Conservation (phyloP, 495 filamentous ascomycete genomes). For the Podospora anserina region DNA sequence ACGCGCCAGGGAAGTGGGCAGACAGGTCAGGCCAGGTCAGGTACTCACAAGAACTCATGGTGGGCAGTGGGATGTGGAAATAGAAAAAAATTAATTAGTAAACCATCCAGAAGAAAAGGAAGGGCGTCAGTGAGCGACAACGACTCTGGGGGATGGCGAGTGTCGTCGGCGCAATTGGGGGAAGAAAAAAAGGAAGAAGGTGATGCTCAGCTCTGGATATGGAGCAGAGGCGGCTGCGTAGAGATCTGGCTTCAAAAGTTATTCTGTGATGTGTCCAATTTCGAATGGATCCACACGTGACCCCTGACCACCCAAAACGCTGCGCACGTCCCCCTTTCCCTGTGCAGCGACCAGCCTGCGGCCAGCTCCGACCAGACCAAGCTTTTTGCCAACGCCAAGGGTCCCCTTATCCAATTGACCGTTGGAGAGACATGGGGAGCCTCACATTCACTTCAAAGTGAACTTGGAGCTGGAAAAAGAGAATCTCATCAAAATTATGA, state of each 20-base stretch:
- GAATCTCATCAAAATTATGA: neutral
- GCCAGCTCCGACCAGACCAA: neutral
- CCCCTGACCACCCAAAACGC: constrained; percentile 1
- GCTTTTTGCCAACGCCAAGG: too few species aligned
- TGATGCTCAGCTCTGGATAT: constrained; percentile 26
- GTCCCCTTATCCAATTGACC: neutral
- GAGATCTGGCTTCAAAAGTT: constrained; percentile 51
- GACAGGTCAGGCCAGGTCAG: constrained; percentile 16
- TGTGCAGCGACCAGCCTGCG: neutral
- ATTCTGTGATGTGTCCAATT: constrained; percentile 54
- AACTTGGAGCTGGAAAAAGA: neutral
- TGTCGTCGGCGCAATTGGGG: constrained; percentile 40
- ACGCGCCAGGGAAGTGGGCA: neutral
- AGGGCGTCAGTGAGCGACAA: constrained; percentile 39
- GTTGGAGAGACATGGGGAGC: neutral
- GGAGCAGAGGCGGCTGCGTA: constrained; percentile 27
- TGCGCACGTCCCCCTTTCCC: neutral
- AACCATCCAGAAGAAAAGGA: constrained; percentile 41
- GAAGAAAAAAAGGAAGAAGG: constrained; percentile 36
- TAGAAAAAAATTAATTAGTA: constrained; percentile 42
- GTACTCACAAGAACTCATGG: constrained; percentile 58
- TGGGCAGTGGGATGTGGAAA: constrained; percentile 42
- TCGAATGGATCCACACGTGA: constrained; percentile 44
- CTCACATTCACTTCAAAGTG: neutral
- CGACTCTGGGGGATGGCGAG: constrained; percentile 35